Evolutionary conservation across 2,329 filamentous ascomycete genomes (phyloP), one percentile per base, ranked within the genome.

Genomic region (Clonostachys sp.): DNA sequence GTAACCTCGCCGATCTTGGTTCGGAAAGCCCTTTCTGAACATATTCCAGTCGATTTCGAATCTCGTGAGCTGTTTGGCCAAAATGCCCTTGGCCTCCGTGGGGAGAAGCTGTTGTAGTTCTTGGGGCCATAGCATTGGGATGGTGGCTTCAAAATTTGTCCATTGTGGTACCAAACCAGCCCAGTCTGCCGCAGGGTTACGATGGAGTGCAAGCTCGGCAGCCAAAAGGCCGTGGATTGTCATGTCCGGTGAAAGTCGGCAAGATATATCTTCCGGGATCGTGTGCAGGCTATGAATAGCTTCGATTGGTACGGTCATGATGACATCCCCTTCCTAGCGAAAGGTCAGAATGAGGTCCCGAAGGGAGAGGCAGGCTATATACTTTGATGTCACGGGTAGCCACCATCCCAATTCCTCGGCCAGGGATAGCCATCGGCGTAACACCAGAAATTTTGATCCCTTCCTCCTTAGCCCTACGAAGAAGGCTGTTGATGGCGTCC

Each of bases 181-280:
- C 87, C 87, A 92, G 6, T 72, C 61, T 62, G 0, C 66, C 18
- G 18, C 5, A 20, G 18, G 18, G 5, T 20, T 20, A 20, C 18
- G 18, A 5, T 66, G 61, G 17, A 85, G 70, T 6, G 80, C 76
- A 12, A 91, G 69, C 52, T 85, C 81, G 2, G 85, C 78, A 12
- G 89, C 87, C 2, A 95, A 70, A 18, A 89, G 75, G 7, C 84
- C 86, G 51, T 95, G 89, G 13, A 88, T 76, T 1, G 82, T 78
- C 40, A 80, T 76, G 48, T 73, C 71, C 9, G 70, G 65, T 0
- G 78, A 73, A 3, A 87, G 72, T 35, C 70, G 71, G 16, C 68
- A 61, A 30, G 73, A 66, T 45, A 91, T 77, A 1, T 65, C 52
- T 35, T 72, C 67, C 8, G 82, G 77, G 12, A 87, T 71, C 1